A percentile compares a stretch with the other conserved stretches of the same genome.
These are phyloP conservation scores for Phyllostachys edulis DNA, from an alignment of 176 grass and related monocot species.

Conservation along the genomic window DNA sequence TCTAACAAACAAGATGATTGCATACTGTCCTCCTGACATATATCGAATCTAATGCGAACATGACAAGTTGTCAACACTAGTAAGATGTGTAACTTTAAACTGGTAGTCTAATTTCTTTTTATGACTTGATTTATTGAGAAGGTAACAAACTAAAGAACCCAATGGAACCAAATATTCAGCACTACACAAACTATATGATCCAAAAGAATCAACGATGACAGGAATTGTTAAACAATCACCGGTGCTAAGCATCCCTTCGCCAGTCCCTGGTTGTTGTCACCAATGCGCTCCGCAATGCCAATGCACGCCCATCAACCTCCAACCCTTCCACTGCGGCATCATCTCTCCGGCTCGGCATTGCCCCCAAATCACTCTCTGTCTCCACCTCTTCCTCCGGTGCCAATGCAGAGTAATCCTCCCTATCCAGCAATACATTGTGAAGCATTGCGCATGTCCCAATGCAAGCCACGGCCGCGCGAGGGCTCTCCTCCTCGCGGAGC, in stretches of 20 bases:
- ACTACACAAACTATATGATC: slow-evolving; percentile 28
- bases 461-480: slow-evolving; percentile 54
- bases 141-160: slow-evolving; percentile 28
- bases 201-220: slow-evolving; percentile 43
- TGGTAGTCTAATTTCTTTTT: slow-evolving; percentile 7
- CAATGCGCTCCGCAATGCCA: slow-evolving; percentile 40
- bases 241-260: not conserved
- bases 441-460: slow-evolving; percentile 79
- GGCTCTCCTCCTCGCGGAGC: slow-evolving; percentile 58
- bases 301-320: slow-evolving; percentile 42
- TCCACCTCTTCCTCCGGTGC: slow-evolving; percentile 34
- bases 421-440: slow-evolving; percentile 71
- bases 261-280: slow-evolving; percentile 21
- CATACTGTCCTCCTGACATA: not conserved
- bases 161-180: slow-evolving; percentile 34
- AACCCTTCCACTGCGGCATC: slow-evolving; percentile 17
- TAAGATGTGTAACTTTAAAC: slow-evolving; percentile 3
- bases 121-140: slow-evolving; percentile 37
- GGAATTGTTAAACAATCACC: slow-evolving; percentile 34
- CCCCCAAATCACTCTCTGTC: not conserved
- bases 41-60: not conserved
- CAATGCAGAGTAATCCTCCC: slow-evolving; percentile 72
- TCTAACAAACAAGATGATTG: not conserved
- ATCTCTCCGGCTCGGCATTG: slow-evolving; percentile 21
- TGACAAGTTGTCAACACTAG: not conserved